Conservation (phyloP, 345 rosid genomes). For the Orychophragmus violaceus region DNA sequence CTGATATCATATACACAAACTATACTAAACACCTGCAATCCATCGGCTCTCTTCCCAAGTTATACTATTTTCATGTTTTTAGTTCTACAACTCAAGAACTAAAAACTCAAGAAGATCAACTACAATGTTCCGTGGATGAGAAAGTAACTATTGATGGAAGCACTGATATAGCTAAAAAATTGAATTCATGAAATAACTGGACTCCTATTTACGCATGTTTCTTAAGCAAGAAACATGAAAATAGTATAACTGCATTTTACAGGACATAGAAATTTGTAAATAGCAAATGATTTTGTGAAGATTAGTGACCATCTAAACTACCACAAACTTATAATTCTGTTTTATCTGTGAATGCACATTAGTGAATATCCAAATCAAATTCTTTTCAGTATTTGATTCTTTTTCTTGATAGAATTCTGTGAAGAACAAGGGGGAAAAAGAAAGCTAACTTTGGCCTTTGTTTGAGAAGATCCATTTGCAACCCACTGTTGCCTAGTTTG, state of each 20-base stretch:
- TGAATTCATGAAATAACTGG: not conserved
- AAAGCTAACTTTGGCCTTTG: constrained; percentile 13
- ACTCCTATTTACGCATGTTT: not conserved
- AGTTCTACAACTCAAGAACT: no score
- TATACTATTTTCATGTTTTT: not conserved
- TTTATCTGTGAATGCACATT: not conserved
- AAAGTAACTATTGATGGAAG: no score
- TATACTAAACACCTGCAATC: no score
- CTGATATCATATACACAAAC: no score
- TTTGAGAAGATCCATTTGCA: constrained; percentile 38
- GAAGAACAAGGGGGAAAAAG: not conserved
- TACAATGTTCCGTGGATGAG: not conserved
- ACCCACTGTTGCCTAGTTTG: constrained; percentile 67
- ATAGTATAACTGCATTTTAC: no score
- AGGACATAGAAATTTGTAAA: no score
- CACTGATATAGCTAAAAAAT: not conserved
- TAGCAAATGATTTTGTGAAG: not conserved
- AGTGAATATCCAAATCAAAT: not conserved
- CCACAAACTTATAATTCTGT: not conserved
- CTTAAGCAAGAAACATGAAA: no score
- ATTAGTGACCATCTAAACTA: not conserved
- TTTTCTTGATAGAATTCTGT: not conserved
- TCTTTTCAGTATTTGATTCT: not conserved
- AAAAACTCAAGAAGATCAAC: not conserved
- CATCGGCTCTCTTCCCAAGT: no score